Conservation (phyloP, 208 protist species). For the Novymonas esmeraldas region DNA sequence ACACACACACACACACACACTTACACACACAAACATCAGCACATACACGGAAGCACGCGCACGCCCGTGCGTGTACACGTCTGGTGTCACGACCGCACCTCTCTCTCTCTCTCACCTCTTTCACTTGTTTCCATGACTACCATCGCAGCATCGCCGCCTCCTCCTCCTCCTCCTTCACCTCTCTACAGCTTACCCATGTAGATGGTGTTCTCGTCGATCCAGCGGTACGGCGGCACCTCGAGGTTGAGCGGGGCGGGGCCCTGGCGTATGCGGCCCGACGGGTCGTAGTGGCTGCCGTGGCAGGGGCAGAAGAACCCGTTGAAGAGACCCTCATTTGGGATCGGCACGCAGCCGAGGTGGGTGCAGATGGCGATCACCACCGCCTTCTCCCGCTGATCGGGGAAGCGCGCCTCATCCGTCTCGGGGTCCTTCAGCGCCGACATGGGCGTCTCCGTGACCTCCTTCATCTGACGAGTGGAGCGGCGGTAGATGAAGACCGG, state of each 20-base stretch:
- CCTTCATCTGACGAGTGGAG: constrained; percentile 94
- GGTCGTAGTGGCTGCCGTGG: constrained; percentile 99
- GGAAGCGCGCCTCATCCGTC: constrained; percentile 93
- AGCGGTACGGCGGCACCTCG: constrained; percentile 97
- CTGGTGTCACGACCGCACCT: no score
- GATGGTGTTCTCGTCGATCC: constrained; percentile 93
- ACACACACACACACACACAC: neutral
- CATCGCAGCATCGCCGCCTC: no score
- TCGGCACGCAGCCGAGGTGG: constrained; percentile 98
- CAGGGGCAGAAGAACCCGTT: constrained; percentile 99
- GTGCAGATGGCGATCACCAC: constrained; percentile 99
- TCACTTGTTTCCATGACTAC: no score
- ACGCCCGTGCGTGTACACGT: no score
- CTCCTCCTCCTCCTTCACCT: no score
- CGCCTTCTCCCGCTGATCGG: constrained; percentile 91
- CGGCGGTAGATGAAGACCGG: constrained; percentile 98
- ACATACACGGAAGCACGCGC: neutral
- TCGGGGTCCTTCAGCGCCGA: constrained; percentile 95
- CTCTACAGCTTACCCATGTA: constrained; percentile 94
- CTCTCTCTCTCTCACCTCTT: no score
- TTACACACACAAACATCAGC: neutral
- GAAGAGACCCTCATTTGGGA: constrained; percentile 96
- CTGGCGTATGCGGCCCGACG: constrained; percentile 97
- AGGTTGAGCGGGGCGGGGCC: constrained; percentile 98
- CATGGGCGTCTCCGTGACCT: constrained; percentile 77